phyloP scores from a whole-genome alignment of 2,329 filamentous ascomycete species.

The Penicillium digitatum region DNA sequence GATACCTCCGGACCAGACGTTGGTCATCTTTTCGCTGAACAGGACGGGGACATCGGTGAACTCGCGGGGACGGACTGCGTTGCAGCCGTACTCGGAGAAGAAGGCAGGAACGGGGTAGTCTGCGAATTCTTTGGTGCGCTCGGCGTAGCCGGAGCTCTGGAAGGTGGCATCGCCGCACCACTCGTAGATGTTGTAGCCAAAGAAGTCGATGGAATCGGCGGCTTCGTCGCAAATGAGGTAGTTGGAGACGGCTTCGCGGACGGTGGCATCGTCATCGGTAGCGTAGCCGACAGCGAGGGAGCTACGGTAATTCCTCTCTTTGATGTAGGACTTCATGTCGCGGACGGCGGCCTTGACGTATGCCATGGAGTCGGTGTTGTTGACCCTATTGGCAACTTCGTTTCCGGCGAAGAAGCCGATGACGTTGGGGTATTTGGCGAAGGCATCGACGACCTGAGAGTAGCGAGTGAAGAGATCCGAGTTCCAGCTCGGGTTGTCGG shows the following conservation, averaged over 20 bases:
- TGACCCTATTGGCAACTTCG: constrained; percentile 84
- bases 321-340: constrained; percentile 93
- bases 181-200: constrained; percentile 99
- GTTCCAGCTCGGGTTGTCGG: constrained; percentile 74
- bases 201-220: constrained; percentile 78
- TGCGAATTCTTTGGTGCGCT: constrained; percentile 79
- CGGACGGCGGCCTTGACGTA: constrained; percentile 98
- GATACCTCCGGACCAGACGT: constrained; percentile 90
- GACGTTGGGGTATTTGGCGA: constrained; percentile 81
- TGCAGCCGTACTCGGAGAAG: constrained; percentile 99
- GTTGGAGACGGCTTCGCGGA: constrained; percentile 74
- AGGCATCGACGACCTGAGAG: constrained; percentile 73
- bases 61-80: constrained; percentile 64
- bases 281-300: constrained; percentile 89
- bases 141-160: constrained; percentile 70
- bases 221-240: constrained; percentile 88
- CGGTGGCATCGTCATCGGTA: constrained; percentile 83
- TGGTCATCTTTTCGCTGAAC: constrained; percentile 75
- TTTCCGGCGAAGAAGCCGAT: constrained; percentile 99
- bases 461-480: constrained; percentile 74
- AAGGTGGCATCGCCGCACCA: constrained; percentile 90
- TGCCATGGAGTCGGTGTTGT: constrained; percentile 85
- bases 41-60: constrained; percentile 84
- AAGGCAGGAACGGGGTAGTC: constrained; percentile 92
- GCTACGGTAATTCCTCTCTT: constrained; percentile 65